Base-by-base conservation (phyloP, 2,329 filamentous ascomycete genomes). In the Ascochyta pisi region DNA sequence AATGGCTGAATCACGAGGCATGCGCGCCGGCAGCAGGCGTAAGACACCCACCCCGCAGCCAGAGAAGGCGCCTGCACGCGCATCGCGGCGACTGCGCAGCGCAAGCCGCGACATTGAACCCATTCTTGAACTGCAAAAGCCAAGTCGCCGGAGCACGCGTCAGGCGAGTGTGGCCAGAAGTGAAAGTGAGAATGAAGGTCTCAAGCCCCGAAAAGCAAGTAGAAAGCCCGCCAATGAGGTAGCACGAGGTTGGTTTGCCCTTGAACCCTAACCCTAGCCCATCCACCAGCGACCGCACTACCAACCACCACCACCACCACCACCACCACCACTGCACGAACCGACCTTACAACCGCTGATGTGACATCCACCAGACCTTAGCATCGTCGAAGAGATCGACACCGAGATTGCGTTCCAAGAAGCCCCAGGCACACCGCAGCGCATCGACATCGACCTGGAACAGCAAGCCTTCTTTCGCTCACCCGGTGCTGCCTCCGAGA, bases 401-500 rank as follows among this genome's bases (percentile, higher is more conserved):
- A 64, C 64, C 3, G 60, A 68, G 38, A 47, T 69, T 27, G 61
- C 48, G 29, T 47, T 68, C 22, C 54, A 66, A 24, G 56, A 68
- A 31, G 59, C 57, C 9, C 66, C 68, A 22, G 56, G 57, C 27
- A 74, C 69, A 5, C 70, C 71, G n/a, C 38, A 55, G 16, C 60
- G 38, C 31, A 33, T 52, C 43, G 54, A 57, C n/a, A 22, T 55
- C 4, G 34, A 47, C 22, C 24, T 48, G 10, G 54, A 57, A 33
- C 61, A 61, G 19, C 59, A 51, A 19, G 31, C 60, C 4, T 49
- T 50, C 23, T 50, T 53, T 42, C 68, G 64, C 45, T 77, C 74
- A 26, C 74, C 74, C n/a, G 74, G 73, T 23, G 71, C 67, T 24
- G 62, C 64, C 15, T 81, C 79, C 6, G 75, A 71, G 37, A 76